These are phyloP conservation scores for Yarrowia yakushimensis DNA, from an alignment of 805 yeast genomes.

Conservation along the genomic window DNA sequence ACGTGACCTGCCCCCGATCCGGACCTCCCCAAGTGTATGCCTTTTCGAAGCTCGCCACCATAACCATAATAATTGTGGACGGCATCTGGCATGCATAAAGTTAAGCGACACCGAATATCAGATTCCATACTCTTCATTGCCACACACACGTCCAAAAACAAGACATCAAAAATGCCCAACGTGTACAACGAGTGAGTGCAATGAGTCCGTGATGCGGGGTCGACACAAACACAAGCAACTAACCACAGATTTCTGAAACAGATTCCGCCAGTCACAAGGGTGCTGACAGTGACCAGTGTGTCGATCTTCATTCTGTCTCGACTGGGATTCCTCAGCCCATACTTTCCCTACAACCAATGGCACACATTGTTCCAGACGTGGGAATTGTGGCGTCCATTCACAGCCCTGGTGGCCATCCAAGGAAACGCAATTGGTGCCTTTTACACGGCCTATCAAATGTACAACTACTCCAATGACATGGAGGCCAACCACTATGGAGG, in stretches of 20 bases:
- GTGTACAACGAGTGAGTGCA: constrained; percentile 17
- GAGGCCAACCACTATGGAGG: background rate
- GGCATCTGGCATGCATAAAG: background rate
- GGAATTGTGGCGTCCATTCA: constrained; percentile 25
- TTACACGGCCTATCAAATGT: constrained; percentile 11
- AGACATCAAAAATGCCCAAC: constrained; percentile 9
- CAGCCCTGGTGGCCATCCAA: constrained; percentile 2
- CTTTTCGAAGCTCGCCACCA: too few species aligned
- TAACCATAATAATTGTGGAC: background rate
- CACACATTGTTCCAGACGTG: background rate
- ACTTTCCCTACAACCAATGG: constrained; percentile 14
- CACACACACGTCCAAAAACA: background rate
- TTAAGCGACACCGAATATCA: background rate
- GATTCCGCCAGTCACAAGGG: constrained; percentile 7
- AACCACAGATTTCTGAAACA: constrained; percentile 21
- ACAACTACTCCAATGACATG: constrained; percentile 11
- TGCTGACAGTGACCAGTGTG: background rate
- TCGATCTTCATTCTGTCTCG: background rate
- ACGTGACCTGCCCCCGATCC: too few species aligned
- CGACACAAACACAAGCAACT: background rate
- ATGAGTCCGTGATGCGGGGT: background rate
- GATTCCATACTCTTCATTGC: background rate
- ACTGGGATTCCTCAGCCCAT: constrained; percentile 8
- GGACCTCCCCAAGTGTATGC: too few species aligned
- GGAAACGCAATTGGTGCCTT: constrained; percentile 6